Conservation (phyloP, 768 basidiomycete genomes). For the Termitomyces sp. region DNA sequence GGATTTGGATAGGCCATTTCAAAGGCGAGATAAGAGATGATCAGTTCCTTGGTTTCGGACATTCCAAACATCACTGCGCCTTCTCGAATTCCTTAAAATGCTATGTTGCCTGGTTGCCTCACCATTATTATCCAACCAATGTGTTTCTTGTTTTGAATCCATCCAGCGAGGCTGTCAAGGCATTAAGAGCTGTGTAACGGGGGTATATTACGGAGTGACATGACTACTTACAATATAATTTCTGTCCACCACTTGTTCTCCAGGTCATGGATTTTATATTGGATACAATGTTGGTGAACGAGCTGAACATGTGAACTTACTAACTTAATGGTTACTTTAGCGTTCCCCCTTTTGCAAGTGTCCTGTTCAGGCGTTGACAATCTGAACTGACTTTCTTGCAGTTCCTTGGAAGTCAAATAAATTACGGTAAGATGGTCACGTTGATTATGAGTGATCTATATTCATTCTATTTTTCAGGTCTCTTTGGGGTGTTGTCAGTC, state of each 20-base stretch:
- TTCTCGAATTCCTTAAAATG: not conserved
- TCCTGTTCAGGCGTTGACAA: not conserved
- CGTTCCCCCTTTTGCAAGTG: not conserved
- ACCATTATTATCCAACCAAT: not conserved
- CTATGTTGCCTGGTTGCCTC: too few relatives aligned
- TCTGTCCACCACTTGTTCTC: not conserved
- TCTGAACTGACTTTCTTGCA: not conserved
- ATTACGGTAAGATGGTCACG: not conserved
- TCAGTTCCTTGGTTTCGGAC: not conserved
- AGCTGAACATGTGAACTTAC: not conserved
- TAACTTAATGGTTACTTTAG: not conserved
- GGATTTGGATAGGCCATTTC: too few relatives aligned
- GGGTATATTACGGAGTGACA: not conserved
- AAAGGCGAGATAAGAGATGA: too few relatives aligned
- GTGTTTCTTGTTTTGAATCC: not conserved
- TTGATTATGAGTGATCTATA: not conserved
- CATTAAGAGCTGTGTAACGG: not conserved
- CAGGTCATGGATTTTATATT: too few relatives aligned
- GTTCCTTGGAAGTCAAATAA: not conserved
- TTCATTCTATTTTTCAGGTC: conserved; percentile 10
- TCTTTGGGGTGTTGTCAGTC: not conserved
- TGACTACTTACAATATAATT: not conserved
- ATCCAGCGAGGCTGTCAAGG: not conserved
- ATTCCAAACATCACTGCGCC: not conserved
- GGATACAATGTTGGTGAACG: not conserved